Conservation (phyloP, 306 rosid genomes). For the Prosopis cineraria region DNA sequence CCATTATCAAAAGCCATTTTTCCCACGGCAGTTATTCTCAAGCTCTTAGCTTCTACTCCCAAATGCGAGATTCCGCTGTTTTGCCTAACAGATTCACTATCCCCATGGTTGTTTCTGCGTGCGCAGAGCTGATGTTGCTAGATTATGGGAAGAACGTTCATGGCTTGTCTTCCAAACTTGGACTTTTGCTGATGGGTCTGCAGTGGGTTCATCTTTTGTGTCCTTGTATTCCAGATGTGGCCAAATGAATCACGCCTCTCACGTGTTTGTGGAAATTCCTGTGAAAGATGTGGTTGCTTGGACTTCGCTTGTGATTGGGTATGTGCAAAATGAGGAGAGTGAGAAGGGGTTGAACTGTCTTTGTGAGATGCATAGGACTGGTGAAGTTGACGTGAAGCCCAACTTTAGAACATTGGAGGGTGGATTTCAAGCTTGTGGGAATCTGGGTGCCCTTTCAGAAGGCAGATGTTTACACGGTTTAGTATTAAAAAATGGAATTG, state of each 20-base stretch:
- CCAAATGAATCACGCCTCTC: constrained; percentile 43
- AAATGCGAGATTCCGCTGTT: constrained; percentile 54
- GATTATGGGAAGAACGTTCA: constrained; percentile 53
- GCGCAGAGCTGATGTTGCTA: constrained; percentile 50
- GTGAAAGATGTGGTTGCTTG: constrained; percentile 76
- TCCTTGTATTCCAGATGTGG: constrained; percentile 62
- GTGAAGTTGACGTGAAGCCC: constrained; percentile 53
- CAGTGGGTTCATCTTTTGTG: constrained; percentile 70
- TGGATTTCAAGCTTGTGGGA: constrained; percentile 80
- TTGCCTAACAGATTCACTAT: constrained; percentile 58
- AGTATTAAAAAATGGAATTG: constrained; percentile 59
- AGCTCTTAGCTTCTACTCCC: constrained; percentile 50
- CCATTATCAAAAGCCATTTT: constrained; percentile 74
- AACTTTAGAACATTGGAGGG: constrained; percentile 70
- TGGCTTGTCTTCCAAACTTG: constrained; percentile 59
- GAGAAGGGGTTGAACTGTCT: constrained; percentile 67
- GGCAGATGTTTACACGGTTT: constrained; percentile 76
- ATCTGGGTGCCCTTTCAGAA: constrained; percentile 51
- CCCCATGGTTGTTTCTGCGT: constrained; percentile 62
- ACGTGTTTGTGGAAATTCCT: constrained; percentile 64
- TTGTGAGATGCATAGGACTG: constrained; percentile 65
- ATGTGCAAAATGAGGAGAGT: constrained; percentile 66
- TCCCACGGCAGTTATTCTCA: constrained; percentile 46
- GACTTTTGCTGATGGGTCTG: constrained; percentile 42
- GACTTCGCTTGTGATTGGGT: constrained; percentile 74